Base-by-base conservation (phyloP, 179 eudicot species). In the Patellifolia procumbens region DNA sequence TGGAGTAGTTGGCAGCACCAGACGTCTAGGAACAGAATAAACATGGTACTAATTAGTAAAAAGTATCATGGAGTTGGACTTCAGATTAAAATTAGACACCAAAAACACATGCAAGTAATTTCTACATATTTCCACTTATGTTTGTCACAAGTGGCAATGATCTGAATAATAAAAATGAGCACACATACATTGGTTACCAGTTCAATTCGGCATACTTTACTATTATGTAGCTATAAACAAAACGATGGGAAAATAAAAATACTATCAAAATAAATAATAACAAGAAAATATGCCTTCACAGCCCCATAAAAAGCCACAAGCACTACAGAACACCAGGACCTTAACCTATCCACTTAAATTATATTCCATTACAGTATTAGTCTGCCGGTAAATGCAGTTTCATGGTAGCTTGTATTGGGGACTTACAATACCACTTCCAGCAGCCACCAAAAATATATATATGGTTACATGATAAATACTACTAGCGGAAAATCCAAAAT, bases 1-100 rank as follows among this genome's bases (percentile, higher is more conserved):
- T 94, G 77, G 97, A 82, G 86, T 94, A 94, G 82, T 91, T 87
- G 65, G 91, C 86, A 81, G 94, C 97, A 82, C 93, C 96, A 39
- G 97, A 85, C 32, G 90, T 87, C 97, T 94, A 85, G 11, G 70
- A 46, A 75, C 35, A 74, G 37, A 78, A 39, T 58, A 48, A 34
- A 59, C 43, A 78, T 28, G 64, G 60, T 13, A 52, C 39, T 12
- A 31, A 55, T 75, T 39, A 82, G 73, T 64, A 62, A 29, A 39
- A 29, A 52, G 26, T 39, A 49, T 48, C 53, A 73, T 48, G 31
- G 26, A 24, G 1, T 4, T 63, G 48, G 70, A 49, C 26, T 28
- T 46, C 37, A 60, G 31, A 61, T 7, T 20, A 43, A 70, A 31
- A 24, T 26, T n/a, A 43, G 29, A 76, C 20, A 56, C 67, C 28